Base-by-base conservation (phyloP, 225 moss, liverwort and hornwort species). In the Rhytidiadelphus loreus region DNA sequence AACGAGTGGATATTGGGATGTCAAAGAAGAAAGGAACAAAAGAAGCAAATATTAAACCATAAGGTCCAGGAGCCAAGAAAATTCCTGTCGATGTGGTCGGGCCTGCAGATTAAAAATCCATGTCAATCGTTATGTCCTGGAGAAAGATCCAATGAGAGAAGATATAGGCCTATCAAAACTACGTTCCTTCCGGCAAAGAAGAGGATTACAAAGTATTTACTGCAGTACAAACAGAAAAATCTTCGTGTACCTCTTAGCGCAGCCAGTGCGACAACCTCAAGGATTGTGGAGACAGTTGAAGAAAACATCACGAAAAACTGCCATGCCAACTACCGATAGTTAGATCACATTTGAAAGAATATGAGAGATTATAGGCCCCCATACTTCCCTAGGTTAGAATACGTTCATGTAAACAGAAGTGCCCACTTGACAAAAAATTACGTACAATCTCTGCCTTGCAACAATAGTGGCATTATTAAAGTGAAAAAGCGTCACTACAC, bases 11-110 rank as follows among this genome's bases (percentile, higher is more conserved):
- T 73, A 97, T 92, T 21, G 97, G 98, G 43, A 98, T 98, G 91
- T 98, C 97, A 62, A 98, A 98, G 94, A 97, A 97, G 87, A 96
- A 98, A 61, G 97, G 98, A 82, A 98, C 93, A 91, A 97, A 98
- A 41, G 97, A 97, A 56, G 95, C 93, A 94, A 97, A 98, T 86
- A 98, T 97, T 64, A 98, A 80, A 85, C 98, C 98, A 93, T 93
- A 98, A 56, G 97, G 98, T 60, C 97, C 97, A 83, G 98, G 95
- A 74, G 98, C 90, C 92, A 98, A 89, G 81, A 86, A 87, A 43
- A 94, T 89, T 81, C 93, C 97, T 52, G 94, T 78, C 84, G 86
- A 59, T 55, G 92, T 76, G 48, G 90, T 93, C 68, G 92, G 93
- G 86, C 94, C 98, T 97, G 92, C 91, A 94, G 24, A 85, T 41